Base-by-base conservation (phyloP, 1,139 yeast genomes). In the Candida smagusa region DNA sequence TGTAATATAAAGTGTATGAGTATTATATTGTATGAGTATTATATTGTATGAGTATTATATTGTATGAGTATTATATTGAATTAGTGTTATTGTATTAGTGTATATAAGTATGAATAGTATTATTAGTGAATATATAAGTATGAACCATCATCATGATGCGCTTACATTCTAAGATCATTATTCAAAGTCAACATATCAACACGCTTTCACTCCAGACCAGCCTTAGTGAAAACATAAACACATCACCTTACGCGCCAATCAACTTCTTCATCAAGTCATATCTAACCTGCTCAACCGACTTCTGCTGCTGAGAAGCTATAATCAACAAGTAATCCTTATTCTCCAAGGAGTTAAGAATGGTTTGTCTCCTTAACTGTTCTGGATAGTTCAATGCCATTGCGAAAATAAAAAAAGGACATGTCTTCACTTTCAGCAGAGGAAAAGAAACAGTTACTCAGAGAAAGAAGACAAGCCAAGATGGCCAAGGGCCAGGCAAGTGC, bases 401-500 rank as follows among this genome's bases (percentile, higher is more conserved):
- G n/a, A 11, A 33, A 23, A 11, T 19, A 35, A 30, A 31, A 11
- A 12, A 22, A 12, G 16, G 29, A 24, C 26, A 39, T 42, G 45
- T 38, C 43, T 13, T 23, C 30, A 8, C 19, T 74, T 36, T 56
- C 74, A 23, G 84, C 81, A 4, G 83, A 79, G 31, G 90, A 84
- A 50, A 81, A 78, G 61, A 75, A 81, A 49, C 65, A 69, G 40
- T 50, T 80, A 22, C 61, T 83, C 28, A 71, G 89, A 43, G 89
- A 84, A 53, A 72, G 88, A 53, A 70, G 90, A 48, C 83, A 79
- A 36, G 84, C 85, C 47, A 83, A 81, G 56, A 73, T 84, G 69
- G 67, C 72, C 37, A 67, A 74, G 43, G 83, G 84, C 3, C 72
- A 72, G 34, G 84, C 81, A 16, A 54, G 76, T 3, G 68, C 69